Conservation (phyloP, 805 yeast genomes). For the Saturnispora halmiae region DNA sequence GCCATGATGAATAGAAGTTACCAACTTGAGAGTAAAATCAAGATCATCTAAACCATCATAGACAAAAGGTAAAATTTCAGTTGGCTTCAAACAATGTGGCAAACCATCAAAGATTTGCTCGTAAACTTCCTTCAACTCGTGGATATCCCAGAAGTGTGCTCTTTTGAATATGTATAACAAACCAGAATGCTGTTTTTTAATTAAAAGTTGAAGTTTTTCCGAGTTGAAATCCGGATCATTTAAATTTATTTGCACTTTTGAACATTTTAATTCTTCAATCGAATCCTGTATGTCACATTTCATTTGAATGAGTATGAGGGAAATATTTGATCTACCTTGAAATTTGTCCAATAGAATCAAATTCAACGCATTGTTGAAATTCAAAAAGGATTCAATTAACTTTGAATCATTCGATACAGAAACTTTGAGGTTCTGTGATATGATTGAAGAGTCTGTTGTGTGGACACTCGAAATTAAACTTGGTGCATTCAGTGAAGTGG, state of each 20-base stretch:
- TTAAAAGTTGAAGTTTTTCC: not conserved
- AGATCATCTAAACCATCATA: constrained; percentile 9
- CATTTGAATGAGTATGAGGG: constrained; percentile 7
- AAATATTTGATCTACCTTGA: constrained; percentile 5
- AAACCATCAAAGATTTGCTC: constrained; percentile 4
- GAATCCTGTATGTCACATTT: constrained; percentile 5
- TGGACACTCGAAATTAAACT: no score
- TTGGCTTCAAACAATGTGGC: constrained; percentile 8
- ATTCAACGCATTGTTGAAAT: constrained; percentile 4
- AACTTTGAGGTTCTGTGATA: constrained; percentile 2
- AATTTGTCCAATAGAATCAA: constrained; percentile 7
- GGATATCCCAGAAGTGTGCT: constrained; percentile 7
- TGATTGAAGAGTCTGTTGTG: not conserved
- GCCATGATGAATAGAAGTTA: constrained; percentile 1
- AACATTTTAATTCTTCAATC: constrained; percentile 1
- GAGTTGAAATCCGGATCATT: not conserved
- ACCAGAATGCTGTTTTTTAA: constrained; percentile 8
- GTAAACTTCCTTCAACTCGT: constrained; percentile 7
- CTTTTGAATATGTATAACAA: constrained; percentile 8
- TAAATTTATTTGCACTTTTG: not conserved
- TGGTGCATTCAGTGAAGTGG: no score
- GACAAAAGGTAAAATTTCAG: constrained; percentile 4
- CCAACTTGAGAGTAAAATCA: constrained; percentile 3
- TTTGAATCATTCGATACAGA: not conserved
- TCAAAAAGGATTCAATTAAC: constrained; percentile 1